Evolutionary conservation across 2,329 filamentous ascomycete species (phyloP), one percentile per base, ranked within the genome.

Genomic region (Ceratocystis eucalypticola): DNA sequence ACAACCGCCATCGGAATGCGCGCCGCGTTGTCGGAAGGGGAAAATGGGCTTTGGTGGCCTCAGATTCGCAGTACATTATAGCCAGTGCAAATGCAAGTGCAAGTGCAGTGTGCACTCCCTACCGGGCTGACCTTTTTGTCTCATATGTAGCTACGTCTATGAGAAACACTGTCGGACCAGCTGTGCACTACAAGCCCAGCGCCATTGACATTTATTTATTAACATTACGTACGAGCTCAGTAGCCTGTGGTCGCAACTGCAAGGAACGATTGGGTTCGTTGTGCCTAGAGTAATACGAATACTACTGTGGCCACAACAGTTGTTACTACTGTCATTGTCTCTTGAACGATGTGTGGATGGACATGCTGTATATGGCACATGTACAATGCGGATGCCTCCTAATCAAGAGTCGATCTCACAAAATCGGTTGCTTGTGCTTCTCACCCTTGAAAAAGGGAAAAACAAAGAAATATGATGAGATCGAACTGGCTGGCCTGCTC

Each of bases 251-350:
- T 37, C 33, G 33, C 33, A 37, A 28, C 22, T 17, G 53, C 53
- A 57, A 57, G 53, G 53, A 30, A 30, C 20, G 25, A 57, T 57
- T 57, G 53, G 53, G 53, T 57, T 57, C 25, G 25, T 57, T 22
- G 7, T 22, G 25, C 4, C 7, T 33, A 12, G 33, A 22, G 53
- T 57, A 28, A 57, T 57, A 57, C 53, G 45, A 48, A 17, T 48
- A 20, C 45, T 48, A 48, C 46, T 22, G n/a, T 20, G 20, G 8
- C n/a, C 46, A 50, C 22, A 10, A 6, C 7, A n/a, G n/a, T 22
- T 57, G 7, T 15, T 30, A 15, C 50, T 4, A 22, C 46, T 50
- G 46, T 3, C 22, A 50, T 50, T 50, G 22, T n/a, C 17, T n/a
- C 17, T n/a, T 50, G 17, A 22, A 50, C 22, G 46, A 57, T 57